Percentiles rank a stretch among this genome's conserved stretches.
These are phyloP conservation scores for Coprinellus aureogranulatus DNA, from an alignment of 768 basidiomycete species.

Conservation along the genomic window DNA sequence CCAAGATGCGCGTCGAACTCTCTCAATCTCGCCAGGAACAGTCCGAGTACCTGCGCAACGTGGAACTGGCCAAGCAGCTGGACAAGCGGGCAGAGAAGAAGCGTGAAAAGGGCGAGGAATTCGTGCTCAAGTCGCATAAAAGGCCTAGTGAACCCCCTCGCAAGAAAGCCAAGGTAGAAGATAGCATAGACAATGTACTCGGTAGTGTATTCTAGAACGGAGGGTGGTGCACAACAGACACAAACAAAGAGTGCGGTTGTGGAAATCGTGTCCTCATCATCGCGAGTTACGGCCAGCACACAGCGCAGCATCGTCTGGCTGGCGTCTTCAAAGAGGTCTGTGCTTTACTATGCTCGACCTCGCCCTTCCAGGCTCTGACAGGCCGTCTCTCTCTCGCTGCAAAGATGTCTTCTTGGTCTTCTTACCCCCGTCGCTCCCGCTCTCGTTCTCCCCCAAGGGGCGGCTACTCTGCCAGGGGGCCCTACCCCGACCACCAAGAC, in stretches of 20 bases:
- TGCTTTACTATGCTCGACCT: constrained; percentile 89
- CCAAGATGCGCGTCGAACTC: constrained; percentile 88
- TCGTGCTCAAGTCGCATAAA: constrained; percentile 38
- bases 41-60: constrained; percentile 88
- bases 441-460: constrained; percentile 77
- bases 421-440: constrained; percentile 79
- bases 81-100: constrained; percentile 76
- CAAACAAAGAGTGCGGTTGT: too few species aligned
- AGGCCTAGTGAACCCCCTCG: constrained; percentile 13
- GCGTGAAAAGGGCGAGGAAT: constrained; percentile 54
- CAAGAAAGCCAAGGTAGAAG: not conserved
- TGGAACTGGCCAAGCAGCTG: constrained; percentile 85
- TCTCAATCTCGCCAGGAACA: constrained; percentile 87
- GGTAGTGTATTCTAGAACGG: constrained; percentile 50
- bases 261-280: constrained; percentile 34
- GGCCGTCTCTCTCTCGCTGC: constrained; percentile 54
- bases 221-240: too few species aligned
- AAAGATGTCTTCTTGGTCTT: constrained; percentile 73
- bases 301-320: constrained; percentile 21
- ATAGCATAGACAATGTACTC: constrained; percentile 33
- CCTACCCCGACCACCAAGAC: constrained; percentile 56
- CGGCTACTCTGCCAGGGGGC: constrained; percentile 50
- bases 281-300: constrained; percentile 50
- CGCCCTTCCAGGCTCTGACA: constrained; percentile 72
- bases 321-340: constrained; percentile 84